Evolutionary conservation across 495 filamentous ascomycete species (phyloP).

Genomic region (Penicillium atrosanguineum): DNA sequence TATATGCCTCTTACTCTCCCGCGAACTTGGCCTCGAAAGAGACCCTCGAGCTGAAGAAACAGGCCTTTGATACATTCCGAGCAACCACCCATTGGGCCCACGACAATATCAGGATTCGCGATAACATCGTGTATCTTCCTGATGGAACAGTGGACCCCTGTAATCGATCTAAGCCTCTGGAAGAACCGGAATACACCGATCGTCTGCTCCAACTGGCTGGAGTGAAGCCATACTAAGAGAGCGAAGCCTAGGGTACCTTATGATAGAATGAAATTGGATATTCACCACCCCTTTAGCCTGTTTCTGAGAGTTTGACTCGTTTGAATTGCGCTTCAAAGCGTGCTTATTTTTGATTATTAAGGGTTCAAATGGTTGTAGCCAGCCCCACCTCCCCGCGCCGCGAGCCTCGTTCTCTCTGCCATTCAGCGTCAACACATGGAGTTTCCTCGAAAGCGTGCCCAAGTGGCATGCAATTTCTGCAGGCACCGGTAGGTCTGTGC

Average conservation of each 20-base stretch:
- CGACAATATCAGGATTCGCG: constrained; percentile 19
- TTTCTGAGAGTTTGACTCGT: not conserved
- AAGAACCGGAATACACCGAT: constrained; percentile 30
- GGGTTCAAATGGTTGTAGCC: not conserved
- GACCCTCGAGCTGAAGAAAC: constrained; percentile 29
- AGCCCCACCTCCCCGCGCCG: not conserved
- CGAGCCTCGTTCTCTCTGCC: not conserved
- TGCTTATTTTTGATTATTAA: not conserved
- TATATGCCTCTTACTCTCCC: constrained; percentile 42
- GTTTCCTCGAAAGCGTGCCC: constrained; percentile 19
- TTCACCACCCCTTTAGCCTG: not conserved
- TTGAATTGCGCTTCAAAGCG: no score
- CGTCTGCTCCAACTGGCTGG: constrained; percentile 33
- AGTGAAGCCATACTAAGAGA: constrained; percentile 27
- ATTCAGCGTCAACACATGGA: constrained; percentile 6
- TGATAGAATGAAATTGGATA: not conserved
- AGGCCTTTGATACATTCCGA: constrained; percentile 34
- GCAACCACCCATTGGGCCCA: constrained; percentile 47
- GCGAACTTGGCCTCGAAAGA: constrained; percentile 29
- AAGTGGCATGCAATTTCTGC: constrained; percentile 22
- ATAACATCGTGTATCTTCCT: constrained; percentile 24
- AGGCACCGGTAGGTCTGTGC: constrained; percentile 12
- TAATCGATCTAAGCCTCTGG: constrained; percentile 32
- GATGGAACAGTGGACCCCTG: constrained; percentile 32
- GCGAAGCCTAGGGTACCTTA: not conserved